Evolutionary conservation across 768 basidiomycete species (phyloP).

Genomic region (Porphyrellus cyaneotinctus): DNA sequence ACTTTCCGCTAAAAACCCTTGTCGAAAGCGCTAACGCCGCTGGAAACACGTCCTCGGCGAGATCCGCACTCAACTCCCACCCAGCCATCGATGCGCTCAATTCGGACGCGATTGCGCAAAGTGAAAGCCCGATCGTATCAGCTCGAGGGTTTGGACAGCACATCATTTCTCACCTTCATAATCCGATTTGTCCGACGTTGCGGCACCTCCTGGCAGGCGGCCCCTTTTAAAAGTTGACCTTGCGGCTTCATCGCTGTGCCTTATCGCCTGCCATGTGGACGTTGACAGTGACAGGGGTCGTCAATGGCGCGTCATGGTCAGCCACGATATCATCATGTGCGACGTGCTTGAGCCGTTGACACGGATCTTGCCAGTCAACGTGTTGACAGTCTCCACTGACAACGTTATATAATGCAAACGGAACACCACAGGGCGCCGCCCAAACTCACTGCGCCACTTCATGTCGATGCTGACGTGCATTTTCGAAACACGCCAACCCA

Average conservation of each 20-base stretch:
- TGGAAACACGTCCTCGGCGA: slow-evolving; percentile 17
- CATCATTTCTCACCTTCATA: slow-evolving; percentile 19
- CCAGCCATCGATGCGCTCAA: slow-evolving; percentile 8
- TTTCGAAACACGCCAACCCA: slow-evolving; percentile 15
- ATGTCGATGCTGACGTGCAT: slow-evolving; percentile 11
- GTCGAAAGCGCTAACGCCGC: slow-evolving; percentile 18
- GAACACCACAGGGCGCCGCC: slow-evolving; percentile 2
- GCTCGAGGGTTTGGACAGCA: slow-evolving; percentile 10
- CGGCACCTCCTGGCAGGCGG: slow-evolving; percentile 11
- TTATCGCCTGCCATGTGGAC: slow-evolving; percentile 14
- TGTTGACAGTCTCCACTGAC: slow-evolving; percentile 3
- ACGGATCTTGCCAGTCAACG: slow-evolving; percentile 7
- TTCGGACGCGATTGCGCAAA: slow-evolving; percentile 14
- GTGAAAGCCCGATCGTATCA: slow-evolving; percentile 21
- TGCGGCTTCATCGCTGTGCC: slow-evolving; percentile 11
- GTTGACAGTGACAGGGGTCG: slow-evolving; percentile 8
- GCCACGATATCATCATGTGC: neutral
- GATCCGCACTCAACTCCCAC: slow-evolving; percentile 27
- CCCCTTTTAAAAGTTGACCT: slow-evolving; percentile 8
- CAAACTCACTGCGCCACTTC: slow-evolving; percentile 17
- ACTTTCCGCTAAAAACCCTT: slow-evolving; percentile 1
- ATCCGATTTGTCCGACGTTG: slow-evolving; percentile 10
- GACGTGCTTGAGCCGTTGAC: slow-evolving; percentile 3
- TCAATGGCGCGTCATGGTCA: slow-evolving; percentile 10
- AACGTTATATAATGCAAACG: neutral